Base-by-base conservation (phyloP, 2,329 filamentous ascomycete species). In the Biscogniauxia sp. region DNA sequence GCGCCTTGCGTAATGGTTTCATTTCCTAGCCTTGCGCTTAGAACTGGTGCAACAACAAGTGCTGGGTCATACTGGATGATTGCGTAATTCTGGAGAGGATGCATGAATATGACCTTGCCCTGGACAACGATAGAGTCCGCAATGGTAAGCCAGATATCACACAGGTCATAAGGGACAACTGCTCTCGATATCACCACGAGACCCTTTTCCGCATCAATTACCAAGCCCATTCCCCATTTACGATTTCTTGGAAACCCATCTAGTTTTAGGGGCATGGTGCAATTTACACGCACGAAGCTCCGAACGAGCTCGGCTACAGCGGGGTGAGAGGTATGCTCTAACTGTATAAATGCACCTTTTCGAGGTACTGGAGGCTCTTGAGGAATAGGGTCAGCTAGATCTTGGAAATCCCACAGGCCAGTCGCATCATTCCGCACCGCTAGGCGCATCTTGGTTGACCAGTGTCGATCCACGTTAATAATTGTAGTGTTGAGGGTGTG, bases 191-290 rank as follows among this genome's bases (percentile, higher is more conserved):
- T 94, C 61, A 98, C 85, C 6, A 99, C 95, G 19, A 99, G 83
- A 19, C 95, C 95, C 78, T 97, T 94, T 62, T 96, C 92, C 0
- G 96, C 95, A 76, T 99, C 95, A 64, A 99, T 91, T n/a, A 99
- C 94, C 45, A 99, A 80, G 49, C 95, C 95, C 82, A 97, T 97
- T 0, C 95, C 95, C 79, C 93, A 95, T 77, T 96, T 95, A 54
- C 93, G 85, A 67, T 95, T 92, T 75, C 95, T 92, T 5, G 95
- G 96, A 74, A 97, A 99, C n/a, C 95, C 95, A 74, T 99, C 95
- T 9, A 99, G 84, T 80, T 98, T 98, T 64, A 99, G 80, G 0
- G 95, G 95, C 89, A 99, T 94, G 23, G 89, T 91, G 69, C 93
- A 96, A 65, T 91, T 89, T 58, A 99, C 90, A 49, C 95, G 90